Evolutionary conservation across 202 grass and related monocot genomes (phyloP), one percentile per base, ranked within the genome.

Genomic region (Setaria viridis): DNA sequence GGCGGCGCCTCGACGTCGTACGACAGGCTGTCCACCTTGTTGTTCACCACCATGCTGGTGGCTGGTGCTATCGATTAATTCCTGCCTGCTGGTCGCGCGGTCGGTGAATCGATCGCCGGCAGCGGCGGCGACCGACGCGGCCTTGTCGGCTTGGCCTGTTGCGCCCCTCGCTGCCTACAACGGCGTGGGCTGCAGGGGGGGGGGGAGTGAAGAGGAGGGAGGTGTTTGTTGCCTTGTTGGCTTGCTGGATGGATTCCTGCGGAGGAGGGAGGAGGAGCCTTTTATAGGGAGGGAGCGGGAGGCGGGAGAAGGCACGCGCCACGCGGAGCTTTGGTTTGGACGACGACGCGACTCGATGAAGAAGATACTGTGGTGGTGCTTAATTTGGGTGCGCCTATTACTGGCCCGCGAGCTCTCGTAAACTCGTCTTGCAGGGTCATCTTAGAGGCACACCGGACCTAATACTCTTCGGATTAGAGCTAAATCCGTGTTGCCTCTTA

Each of bases 1-100:
- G 35, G 25, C 34, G 74, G 82, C 58, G 86, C 72, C 90, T 88
- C 90, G 33, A 85, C 78, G 86, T 91, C 90, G 78, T 88, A 88
- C 2, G 90, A 73, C 21, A 88, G 82, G 78, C 78, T 91, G 34
- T 79, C 86, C 7, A 88, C 90, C 86, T 91, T 91, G 86, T 88
- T 91, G 86, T 88, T 88, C 12, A 74, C 58, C 1, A 88, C 86
- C 90, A 88, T 91, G 81, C 84, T 4, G 48, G 1, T 50, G 12
- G 48, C 4, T 6, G 39, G 13, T 9, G 0, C 2, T 58, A 8
- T 9, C 0, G 0, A 41, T 9, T 15, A 20, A 8, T 2, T 16
- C 1, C 62, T 37, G 5, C 1, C 6, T 30, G 29, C 60, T 34
- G 62, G 62, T 65, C 10, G 67, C n/a, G 55, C 9, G 42, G 42